phyloP scores from a whole-genome alignment of 257 asterid species.

The Solanum pinnatisectum region DNA sequence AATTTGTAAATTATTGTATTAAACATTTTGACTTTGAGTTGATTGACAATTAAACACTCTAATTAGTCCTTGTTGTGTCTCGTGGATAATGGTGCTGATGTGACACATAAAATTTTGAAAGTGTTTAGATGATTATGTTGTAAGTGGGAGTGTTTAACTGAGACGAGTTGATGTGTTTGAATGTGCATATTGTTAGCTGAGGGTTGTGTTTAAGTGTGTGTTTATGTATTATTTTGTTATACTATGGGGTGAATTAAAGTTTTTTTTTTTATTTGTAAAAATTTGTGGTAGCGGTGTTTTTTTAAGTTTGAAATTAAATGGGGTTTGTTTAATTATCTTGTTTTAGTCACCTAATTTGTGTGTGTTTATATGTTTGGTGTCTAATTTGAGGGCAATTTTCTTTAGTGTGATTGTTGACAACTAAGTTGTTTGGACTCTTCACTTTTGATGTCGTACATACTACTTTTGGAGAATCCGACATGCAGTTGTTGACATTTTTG shows the following conservation, averaged over 20 bases:
- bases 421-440: background rate
- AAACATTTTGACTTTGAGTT: background rate
- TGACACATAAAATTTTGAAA: background rate
- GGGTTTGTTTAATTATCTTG: background rate
- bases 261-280: background rate
- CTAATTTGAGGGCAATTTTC: background rate
- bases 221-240: background rate
- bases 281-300: background rate
- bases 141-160: background rate
- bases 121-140: background rate
- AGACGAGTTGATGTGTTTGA: background rate
- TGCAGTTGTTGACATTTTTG: no score
- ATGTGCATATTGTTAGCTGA: background rate
- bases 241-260: background rate
- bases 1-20: background rate
- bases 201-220: background rate
- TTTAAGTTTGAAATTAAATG: background rate
- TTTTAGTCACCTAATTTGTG: background rate
- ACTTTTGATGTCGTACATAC: background rate
- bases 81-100: background rate
- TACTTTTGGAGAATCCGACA: background rate
- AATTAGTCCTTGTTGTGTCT: background rate
- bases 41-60: accelerated
- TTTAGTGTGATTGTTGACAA: background rate
- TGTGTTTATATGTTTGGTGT: background rate